Conservation (phyloP, 2,329 filamentous ascomycete species). For the Alternaria metachromatica region DNA sequence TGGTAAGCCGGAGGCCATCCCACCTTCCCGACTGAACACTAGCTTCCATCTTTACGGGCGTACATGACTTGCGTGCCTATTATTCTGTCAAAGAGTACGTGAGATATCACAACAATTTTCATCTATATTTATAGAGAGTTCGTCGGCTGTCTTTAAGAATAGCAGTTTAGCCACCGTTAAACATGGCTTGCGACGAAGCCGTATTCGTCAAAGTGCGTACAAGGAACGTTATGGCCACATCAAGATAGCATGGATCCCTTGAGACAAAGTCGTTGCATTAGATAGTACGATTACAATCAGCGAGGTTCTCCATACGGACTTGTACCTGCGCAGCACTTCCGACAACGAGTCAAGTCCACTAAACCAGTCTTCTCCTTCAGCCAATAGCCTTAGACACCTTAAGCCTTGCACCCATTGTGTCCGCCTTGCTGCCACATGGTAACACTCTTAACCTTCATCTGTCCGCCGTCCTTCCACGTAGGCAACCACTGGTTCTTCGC, state of each 20-base stretch:
- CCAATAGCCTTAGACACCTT: neutral
- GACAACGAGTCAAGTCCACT: neutral
- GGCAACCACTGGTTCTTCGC: slow-evolving; percentile 69
- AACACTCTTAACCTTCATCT: slow-evolving; percentile 73
- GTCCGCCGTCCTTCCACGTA: slow-evolving; percentile 70
- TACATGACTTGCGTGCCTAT: neutral
- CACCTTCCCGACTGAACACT: slow-evolving; percentile 9
- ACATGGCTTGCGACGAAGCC: neutral
- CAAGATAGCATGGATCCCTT: neutral
- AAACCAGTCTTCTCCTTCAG: neutral
- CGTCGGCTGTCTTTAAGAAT: no score
- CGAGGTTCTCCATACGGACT: neutral
- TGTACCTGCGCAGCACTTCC: neutral
- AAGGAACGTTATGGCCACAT: neutral
- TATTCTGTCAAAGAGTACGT: neutral
- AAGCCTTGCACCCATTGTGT: slow-evolving; percentile 53
- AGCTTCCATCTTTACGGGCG: neutral
- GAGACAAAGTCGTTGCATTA: neutral
- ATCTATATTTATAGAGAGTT: neutral
- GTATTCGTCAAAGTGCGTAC: neutral
- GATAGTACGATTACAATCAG: neutral
- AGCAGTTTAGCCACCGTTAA: neutral
- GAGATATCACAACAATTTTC: neutral
- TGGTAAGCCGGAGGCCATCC: slow-evolving; percentile 18
- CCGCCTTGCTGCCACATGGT: slow-evolving; percentile 60